Evolutionary conservation across 2,329 filamentous ascomycete species (phyloP).

Genomic region (Claviceps pazoutovae): DNA sequence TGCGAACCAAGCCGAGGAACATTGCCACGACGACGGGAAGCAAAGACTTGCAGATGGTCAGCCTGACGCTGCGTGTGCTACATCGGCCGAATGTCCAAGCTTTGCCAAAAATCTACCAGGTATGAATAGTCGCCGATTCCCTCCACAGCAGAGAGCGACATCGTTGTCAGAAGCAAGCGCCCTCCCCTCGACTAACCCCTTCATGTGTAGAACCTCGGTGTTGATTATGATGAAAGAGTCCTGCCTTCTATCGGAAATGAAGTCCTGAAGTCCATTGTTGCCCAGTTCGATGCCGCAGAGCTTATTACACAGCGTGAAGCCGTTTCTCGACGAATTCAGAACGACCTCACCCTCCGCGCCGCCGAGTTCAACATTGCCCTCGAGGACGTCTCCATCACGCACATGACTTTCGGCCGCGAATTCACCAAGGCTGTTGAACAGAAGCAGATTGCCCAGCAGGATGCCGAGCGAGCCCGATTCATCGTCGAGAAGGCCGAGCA

Average conservation of each 20-base stretch:
- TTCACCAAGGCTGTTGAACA: conserved; percentile 98
- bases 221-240: conserved; percentile 96
- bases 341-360: conserved; percentile 82
- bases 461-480: conserved; percentile 92
- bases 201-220: conserved; percentile 66
- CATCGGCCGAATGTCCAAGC: conserved; percentile 87
- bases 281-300: conserved; percentile 96
- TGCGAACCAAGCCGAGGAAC: conserved; percentile 91
- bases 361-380: conserved; percentile 98
- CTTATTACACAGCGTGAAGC: conserved; percentile 98
- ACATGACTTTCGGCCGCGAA: conserved; percentile 99
- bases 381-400: conserved; percentile 96
- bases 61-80: conserved; percentile 87
- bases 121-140: conserved; percentile 24
- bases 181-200: not conserved
- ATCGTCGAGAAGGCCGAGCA: conserved; percentile 98
- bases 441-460: conserved; percentile 99
- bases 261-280: conserved; percentile 96
- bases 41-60: conserved; percentile 99
- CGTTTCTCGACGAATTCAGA: conserved; percentile 85
- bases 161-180: not conserved
- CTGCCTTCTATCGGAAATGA: conserved; percentile 98
- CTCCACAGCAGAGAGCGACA: not conserved
- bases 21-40: conserved; percentile 94
- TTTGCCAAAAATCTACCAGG: conserved; percentile 97